Base-by-base conservation (phyloP, 2,329 filamentous ascomycete genomes). In the Penicillium thymicola region DNA sequence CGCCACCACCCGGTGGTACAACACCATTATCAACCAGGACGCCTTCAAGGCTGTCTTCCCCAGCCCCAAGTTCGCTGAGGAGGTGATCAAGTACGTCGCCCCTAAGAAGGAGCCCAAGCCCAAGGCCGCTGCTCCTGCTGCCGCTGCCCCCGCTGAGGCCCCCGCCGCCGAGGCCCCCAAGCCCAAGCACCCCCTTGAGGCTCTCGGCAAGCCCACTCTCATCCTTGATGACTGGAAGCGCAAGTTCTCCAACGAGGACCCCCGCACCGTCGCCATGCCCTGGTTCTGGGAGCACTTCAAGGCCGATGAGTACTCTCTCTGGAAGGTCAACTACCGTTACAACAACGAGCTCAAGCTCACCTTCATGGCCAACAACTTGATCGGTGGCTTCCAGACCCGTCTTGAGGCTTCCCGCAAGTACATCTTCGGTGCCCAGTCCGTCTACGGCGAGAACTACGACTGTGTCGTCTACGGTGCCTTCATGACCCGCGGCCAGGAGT, bases 301-400 rank as follows among this genome's bases (percentile, higher is more conserved):
- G 74, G 88, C 94, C 69, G 88, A 92, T 65, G 94, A 99, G 80
- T 99, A 94, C 86, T 96, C 92, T 55, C 80, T 99, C 77, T 99
- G 92, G 91, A 87, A 86, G 77, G 81, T 92, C 69, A 88, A 92
- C 80, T 99, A 96, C 88, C 97, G 96, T 88, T 99, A 99, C 85
- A 96, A 97, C 80, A 87, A 96, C 60, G 94, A 99, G 87, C 85
- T 99, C 67, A 97, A 91, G 74, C 82, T 94, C 79, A 89, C 89
- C 73, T 99, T 99, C 89, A 99, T 99, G 94, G 93, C 91, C 69
- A 90, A 89, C 85, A 99, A 99, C 86, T 82, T 97, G 78, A 93
- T 99, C 76, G 92, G 85, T 79, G 94, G 94, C 77, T 96, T 99
- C 86, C 96, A 97, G 82, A 85, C 86, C 77, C 94, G 94, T 84